Evolutionary conservation across 768 basidiomycete species (phyloP), one percentile per base, ranked within the genome.

Genomic region (Tricholoma bakamatsutake): DNA sequence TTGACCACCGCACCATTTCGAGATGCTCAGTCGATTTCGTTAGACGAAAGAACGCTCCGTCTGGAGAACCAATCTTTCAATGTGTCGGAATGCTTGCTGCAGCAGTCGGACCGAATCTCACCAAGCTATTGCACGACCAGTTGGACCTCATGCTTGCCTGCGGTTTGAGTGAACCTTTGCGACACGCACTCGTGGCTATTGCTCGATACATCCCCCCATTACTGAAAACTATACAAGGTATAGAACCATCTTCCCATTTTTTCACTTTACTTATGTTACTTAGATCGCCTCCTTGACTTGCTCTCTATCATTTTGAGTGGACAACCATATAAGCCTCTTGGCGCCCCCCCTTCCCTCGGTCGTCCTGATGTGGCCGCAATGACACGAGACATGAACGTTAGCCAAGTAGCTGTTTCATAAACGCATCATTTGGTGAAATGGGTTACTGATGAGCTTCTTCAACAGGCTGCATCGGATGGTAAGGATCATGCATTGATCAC

Each of bases 111-210:
- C 94, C 94, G 2, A 96, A 94, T 69, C 75, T 99, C 47, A 98
- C 97, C 0, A 94, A 96, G 66, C 79, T 96, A 46, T 78, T 99
- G 55, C 97, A 98, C 69, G 97, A 98, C 65, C 90, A 98, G 61
- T 82, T 99, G 31, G 95, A 98, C 68, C 76, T 97, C 40, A 98
- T 99, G 90, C 90, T 98, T 66, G 88, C 86, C 0, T 96, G 89
- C 66, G 96, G 94, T 2, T 71, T 99, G 58, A 95, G 90, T 65
- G 93, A 95, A 59, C 85, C 94, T 11, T 76, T 99, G 37, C 82
- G 86, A 30, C 82, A 88, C 62, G 93, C 96, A 0, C 77, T 99
- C 8, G 81, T 83, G 11, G 88, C 86, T 24, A 93, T 98, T 54
- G 88, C 91, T 0, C 80, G 82, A 57, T 82, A 88, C 63, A 98